Evolutionary conservation across 495 filamentous ascomycete genomes (phyloP), one percentile per base, ranked within the genome.

Genomic region (Penicillium dipodomyicola): DNA sequence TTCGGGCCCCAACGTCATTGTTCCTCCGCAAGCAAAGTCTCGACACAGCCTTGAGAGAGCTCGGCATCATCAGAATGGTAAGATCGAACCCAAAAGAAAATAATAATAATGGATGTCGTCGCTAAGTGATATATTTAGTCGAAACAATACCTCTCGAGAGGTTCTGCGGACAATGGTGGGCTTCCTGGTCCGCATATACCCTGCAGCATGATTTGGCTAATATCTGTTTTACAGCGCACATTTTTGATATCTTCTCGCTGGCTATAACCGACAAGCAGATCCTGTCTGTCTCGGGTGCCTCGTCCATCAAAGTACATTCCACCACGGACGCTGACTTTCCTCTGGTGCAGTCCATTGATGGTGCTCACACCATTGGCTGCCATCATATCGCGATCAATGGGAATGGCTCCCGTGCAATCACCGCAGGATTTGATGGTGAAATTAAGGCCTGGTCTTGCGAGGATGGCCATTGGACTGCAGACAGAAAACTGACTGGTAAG

Each of bases 121-220:
- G 7, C 22, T 46, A 20, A 54, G 5, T 14, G 7, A 25, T 5
- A 32, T 17, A 4, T n/a, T 22, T 63, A 98, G 95, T 97, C 94
- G 52, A 96, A 96, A 77, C 95, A 97, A 88, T 97, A 96, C 69
- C 84, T 98, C 35, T 91, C 91, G 54, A 86, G 85, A 55, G 90
- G 96, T 75, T 92, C 92, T 12, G 81, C 94, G 67, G 90, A 96
- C 68, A 82, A 91, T 80, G 91, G 91, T 90, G 68, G 78, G 67
- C 11, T 46, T 22, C 19, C 29, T 25, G 30, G 17, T 7, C 9
- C 35, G 10, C 35, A 39, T 39, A 20, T 19, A 46, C 9, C 15
- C 14, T 46, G 17, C 8, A 30, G 42, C 6, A 11, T 22, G 43
- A 29, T 47, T 27, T 39, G 54, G 48, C 65, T 73, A 63, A 73